Conservation (phyloP, 2,329 filamentous ascomycete genomes). For the Arthroderma sp. region DNA sequence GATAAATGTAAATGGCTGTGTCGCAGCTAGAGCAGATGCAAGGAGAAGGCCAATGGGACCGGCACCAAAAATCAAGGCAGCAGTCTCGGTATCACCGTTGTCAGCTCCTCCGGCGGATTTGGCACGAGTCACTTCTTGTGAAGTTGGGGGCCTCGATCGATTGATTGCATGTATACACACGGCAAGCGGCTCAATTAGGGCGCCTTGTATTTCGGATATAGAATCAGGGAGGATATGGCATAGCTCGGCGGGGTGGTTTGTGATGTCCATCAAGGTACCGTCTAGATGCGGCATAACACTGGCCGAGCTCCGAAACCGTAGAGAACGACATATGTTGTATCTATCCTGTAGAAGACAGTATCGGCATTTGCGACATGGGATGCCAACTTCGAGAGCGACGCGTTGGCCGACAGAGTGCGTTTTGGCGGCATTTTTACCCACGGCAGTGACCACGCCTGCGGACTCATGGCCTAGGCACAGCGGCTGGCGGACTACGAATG, state of each 20-base stretch:
- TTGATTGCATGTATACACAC: conserved; percentile 48
- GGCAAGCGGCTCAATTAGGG: conserved; percentile 46
- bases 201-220: conserved; percentile 43
- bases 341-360: conserved; percentile 40
- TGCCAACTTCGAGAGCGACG: conserved; percentile 83
- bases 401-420: conserved; percentile 54
- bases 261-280: conserved; percentile 49
- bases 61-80: conserved; percentile 47
- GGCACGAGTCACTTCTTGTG: conserved; percentile 24
- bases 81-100: conserved; percentile 20
- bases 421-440: conserved; percentile 49
- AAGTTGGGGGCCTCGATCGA: conserved; percentile 37
- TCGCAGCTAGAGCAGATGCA: conserved; percentile 43
- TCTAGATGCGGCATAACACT: conserved; percentile 50
- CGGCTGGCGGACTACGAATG: conserved; percentile 68
- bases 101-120: conserved; percentile 19
- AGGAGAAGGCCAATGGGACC: conserved; percentile 48
- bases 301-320: conserved; percentile 47
- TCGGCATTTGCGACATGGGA: conserved; percentile 57
- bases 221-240: conserved; percentile 44
- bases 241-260: conserved; percentile 49
- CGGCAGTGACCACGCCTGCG: conserved; percentile 60
- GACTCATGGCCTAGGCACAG: conserved; percentile 71
- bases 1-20: conserved; percentile 41
- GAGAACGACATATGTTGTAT: conserved; percentile 49